Base-by-base conservation (phyloP, 2,329 filamentous ascomycete genomes). In the Bipolaris oryzae region DNA sequence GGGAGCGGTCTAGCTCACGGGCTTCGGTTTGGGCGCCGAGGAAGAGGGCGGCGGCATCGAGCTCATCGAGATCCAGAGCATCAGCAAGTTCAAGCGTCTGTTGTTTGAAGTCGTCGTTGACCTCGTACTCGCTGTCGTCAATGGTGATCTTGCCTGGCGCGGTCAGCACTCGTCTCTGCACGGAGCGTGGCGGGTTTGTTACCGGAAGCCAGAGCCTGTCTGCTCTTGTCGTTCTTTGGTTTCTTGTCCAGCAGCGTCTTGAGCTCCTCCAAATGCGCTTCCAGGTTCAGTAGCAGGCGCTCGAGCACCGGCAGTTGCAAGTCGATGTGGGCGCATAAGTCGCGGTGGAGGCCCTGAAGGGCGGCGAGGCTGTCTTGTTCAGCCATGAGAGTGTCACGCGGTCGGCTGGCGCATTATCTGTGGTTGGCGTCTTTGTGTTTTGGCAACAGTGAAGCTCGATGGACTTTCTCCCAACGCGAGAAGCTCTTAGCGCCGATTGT, bases 31-130 rank as follows among this genome's bases (percentile, higher is more conserved):
- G 85, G 16, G 90, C 87, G 53, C 89, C 87, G 49, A 96, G 80
- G 55, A 96, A 86, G 47, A 95, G 84, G 64, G 85, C 84, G 9
- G 92, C 90, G 16, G 94, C 89, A 67, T 95, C 86, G 55, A 96
- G 74, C 77, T 99, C 96, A 77, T 99, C 93, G 50, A 99, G 82
- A 69, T 96, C 88, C 60, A 97, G 82, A 66, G 92, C 91, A 75
- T 98, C 93, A 53, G 94, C 90, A 35, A 99, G 82, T 67, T 91
- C 86, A 31, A 96, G 82, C 21, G 88, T 86, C 65, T 89, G 87
- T 75, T 96, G 89, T 71, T 94, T 87, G 77, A 99, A 98, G 60
- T 92, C 88, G 53, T 90, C 85, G 77, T 96, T 97, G 79, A 99
- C 81, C 20, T 84, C 80, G 76, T 92, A 98, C 69, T 93, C 86